Conservation (phyloP, 202 grass and related monocot species). For the Bolboschoenoplectus hybrid region DNA sequence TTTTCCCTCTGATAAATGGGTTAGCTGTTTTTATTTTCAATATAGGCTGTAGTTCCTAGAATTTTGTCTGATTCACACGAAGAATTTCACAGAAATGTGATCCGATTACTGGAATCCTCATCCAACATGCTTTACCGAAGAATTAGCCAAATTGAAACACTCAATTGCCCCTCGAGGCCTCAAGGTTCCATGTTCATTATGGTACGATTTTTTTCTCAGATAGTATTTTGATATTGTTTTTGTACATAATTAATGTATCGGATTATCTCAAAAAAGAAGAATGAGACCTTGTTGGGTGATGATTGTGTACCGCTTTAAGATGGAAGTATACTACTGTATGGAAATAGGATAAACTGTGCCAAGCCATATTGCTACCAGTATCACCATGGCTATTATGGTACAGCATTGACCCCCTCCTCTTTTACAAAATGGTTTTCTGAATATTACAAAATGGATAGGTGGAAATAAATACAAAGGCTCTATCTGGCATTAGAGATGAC, state of each 20-base stretch:
- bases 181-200: conserved; percentile 96
- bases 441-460: conserved; percentile 50
- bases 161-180: conserved; percentile 76
- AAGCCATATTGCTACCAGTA: neutral
- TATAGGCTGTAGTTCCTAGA: conserved; percentile 65
- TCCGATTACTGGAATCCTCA: conserved; percentile 58
- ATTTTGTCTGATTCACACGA: conserved; percentile 65
- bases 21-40: conserved; percentile 5
- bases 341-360: neutral
- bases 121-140: conserved; percentile 57
- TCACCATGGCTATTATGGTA: neutral
- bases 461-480: conserved; percentile 65
- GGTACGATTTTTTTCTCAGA: conserved; percentile 46
- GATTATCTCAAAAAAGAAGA: neutral
- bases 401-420: neutral
- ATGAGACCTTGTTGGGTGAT: neutral
- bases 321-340: neutral
- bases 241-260: neutral
- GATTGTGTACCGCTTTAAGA: neutral
- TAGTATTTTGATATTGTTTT: neutral
- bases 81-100: conserved; percentile 62
- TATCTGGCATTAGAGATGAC: conserved; percentile 66
- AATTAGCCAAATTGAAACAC: conserved; percentile 59
- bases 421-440: conserved; percentile 13
- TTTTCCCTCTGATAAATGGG: neutral